Evolutionary conservation across 768 basidiomycete genomes (phyloP).

Genomic region (Asterophora parasitica): DNA sequence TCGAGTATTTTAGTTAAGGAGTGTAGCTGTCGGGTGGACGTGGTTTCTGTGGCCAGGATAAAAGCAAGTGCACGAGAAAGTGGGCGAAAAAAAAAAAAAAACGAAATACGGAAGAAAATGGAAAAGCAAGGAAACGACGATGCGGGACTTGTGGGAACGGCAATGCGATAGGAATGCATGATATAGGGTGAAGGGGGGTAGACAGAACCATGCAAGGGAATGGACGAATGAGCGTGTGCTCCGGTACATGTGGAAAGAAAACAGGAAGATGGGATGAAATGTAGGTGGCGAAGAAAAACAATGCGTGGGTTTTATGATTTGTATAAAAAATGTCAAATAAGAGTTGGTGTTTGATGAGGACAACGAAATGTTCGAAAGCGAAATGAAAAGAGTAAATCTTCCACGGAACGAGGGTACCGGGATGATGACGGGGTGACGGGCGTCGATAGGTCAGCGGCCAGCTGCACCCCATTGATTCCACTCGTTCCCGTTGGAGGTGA

Average conservation of each 20-base stretch:
- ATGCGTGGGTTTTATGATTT: slow-evolving; percentile 8
- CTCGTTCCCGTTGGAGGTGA: slow-evolving; percentile 19
- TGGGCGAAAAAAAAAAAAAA: neutral
- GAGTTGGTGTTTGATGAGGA: no score
- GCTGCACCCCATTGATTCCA: slow-evolving; percentile 30
- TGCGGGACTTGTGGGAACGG: neutral
- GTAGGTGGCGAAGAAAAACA: slow-evolving; percentile 1
- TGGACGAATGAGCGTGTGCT: slow-evolving; percentile 2
- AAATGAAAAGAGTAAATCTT: slow-evolving; percentile 10
- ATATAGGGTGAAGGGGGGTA: slow-evolving; percentile 13
- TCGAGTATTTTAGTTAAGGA: slow-evolving; percentile 1
- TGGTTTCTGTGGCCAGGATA: slow-evolving; percentile 4
- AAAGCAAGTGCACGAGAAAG: neutral
- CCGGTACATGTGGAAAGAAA: slow-evolving; percentile 10
- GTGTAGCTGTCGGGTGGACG: slow-evolving; percentile 19
- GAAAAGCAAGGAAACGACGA: neutral
- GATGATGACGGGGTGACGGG: neutral
- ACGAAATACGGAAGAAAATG: neutral
- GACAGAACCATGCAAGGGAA: slow-evolving; percentile 7
- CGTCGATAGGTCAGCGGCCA: slow-evolving; percentile 18
- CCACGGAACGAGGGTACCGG: neutral
- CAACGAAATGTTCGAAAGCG: slow-evolving; percentile 4
- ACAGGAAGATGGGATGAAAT: slow-evolving; percentile 14
- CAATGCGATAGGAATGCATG: slow-evolving; percentile 2
- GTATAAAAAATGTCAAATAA: slow-evolving; percentile 6